A percentile compares a stretch with the other conserved stretches of the same genome.
These are phyloP conservation scores for Ordospora colligata DNA, from an alignment of 371 early-diverging fungal species.

Conservation along the genomic window DNA sequence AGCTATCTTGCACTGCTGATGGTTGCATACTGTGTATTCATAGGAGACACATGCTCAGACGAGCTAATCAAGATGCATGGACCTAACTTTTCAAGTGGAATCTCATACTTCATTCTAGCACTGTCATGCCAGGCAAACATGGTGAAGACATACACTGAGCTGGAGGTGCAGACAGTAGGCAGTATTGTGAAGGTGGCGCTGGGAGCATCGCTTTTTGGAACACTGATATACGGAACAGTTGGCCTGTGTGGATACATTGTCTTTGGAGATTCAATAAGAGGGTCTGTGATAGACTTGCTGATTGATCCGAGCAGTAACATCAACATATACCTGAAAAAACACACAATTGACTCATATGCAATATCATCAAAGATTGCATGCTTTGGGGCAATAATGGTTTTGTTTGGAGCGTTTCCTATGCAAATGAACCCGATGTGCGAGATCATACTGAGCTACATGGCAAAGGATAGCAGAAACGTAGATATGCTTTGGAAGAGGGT, in stretches of 20 bases:
- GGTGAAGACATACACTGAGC: constrained; percentile 43
- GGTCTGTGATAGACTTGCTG: constrained; percentile 8
- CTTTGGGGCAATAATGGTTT: constrained; percentile 21
- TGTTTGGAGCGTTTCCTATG: constrained; percentile 23
- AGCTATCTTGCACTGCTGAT: constrained; percentile 19
- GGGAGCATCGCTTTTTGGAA: constrained; percentile 13
- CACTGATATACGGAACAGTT: constrained; percentile 42
- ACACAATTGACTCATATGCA: neutral
- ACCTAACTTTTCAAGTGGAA: neutral
- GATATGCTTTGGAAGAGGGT: neutral
- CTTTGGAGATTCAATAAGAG: constrained; percentile 6
- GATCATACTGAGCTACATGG: neutral
- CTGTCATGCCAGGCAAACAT: constrained; percentile 57
- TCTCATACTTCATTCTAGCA: constrained; percentile 50
- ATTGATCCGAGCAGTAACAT: neutral
- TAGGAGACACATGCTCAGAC: neutral
- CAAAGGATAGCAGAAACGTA: neutral
- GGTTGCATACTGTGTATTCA: neutral
- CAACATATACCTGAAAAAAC: neutral
- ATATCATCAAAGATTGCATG: neutral
- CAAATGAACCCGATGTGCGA: constrained; percentile 32
- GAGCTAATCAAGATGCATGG: neutral
- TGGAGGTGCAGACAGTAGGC: constrained; percentile 28
- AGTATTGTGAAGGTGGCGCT: constrained; percentile 35
- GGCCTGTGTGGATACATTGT: constrained; percentile 40